Evolutionary conservation across 192 early-diverging fungal genomes (phyloP), one percentile per base, ranked within the genome.

Genomic region (Backusella westeae): DNA sequence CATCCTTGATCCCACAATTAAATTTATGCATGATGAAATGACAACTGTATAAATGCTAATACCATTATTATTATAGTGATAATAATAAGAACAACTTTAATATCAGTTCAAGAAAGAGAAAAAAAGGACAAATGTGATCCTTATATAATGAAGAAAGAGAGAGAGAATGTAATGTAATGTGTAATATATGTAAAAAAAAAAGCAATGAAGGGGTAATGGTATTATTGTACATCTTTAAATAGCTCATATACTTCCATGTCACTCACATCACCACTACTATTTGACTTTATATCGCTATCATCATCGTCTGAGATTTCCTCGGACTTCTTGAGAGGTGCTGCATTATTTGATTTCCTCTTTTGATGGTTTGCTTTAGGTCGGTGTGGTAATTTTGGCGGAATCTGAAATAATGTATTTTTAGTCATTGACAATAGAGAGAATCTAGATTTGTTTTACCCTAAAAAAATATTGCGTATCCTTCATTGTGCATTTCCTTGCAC

Each of bases 401-500:
- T 86, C 77, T 86, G 42, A 67, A 69, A 23, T 0, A 34, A 17
- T 68, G 32, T 38, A 68, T 38, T 36, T 38, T 36, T 38, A 68
- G 34, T n/a, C 34, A 36, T 38, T 36, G 10, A 32, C 63, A 66
- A 68, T 34, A 36, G 17, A 69, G 42, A 46, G 63, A 21, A 41
- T 41, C 38, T 34, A 74, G 17, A 19, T 41, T 35, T 32, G 32
- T 32, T 34, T 77, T 77, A 77, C 75, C 56, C 69, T 87, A 74
- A 84, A 87, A 74, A 84, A 87, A 46, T 86, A 86, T 81, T 77
- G 76, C 21, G 75, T 74, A 72, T 84, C 85, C 68, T 81, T 84
- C 72, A 87, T 68, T 15, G 83, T 84, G 70, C 85, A 87, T 41
- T 87, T 87, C 52, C 85, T 76, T 14, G 85, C 85, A 59, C 85